These are phyloP conservation scores for Suhomyces kilbournensis DNA, from an alignment of 805 yeast genomes.

Conservation along the genomic window DNA sequence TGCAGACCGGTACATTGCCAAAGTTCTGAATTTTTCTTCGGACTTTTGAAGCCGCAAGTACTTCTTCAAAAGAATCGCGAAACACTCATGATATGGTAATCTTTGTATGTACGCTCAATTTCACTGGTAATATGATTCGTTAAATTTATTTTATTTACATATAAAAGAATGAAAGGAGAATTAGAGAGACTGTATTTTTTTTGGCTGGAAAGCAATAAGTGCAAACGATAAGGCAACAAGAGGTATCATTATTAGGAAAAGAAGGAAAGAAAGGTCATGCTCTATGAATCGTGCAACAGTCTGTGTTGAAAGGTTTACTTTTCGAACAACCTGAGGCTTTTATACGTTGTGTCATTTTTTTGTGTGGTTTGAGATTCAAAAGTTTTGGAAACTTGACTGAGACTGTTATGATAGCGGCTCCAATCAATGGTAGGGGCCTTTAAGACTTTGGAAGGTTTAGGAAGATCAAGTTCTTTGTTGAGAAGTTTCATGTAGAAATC, in stretches of 20 bases:
- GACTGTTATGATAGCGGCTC: conserved; percentile 34
- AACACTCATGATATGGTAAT: no score
- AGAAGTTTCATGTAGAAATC: conserved; percentile 33
- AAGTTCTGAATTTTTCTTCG: no score
- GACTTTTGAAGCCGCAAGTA: no score
- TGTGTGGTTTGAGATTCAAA: conserved; percentile 9
- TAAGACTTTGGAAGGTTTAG: conserved; percentile 30
- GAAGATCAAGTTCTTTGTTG: conserved; percentile 31
- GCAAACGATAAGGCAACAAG: neutral
- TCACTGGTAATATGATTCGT: neutral
- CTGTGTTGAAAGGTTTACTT: conserved; percentile 1
- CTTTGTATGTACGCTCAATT: neutral
- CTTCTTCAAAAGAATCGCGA: no score
- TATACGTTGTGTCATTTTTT: conserved; percentile 15
- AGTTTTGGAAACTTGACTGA: conserved; percentile 20
- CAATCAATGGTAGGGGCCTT: conserved; percentile 36
- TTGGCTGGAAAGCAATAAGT: neutral
- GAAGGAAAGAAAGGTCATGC: neutral
- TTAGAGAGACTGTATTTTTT: neutral
- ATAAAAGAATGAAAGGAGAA: conserved; percentile 2
- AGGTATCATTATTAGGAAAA: neutral
- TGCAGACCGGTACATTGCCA: no score
- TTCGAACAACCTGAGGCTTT: conserved; percentile 24
- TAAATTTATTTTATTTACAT: conserved; percentile 2
- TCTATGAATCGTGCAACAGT: neutral